These are phyloP conservation scores for Trichoderma afroharzianum DNA, from an alignment of 2,329 filamentous ascomycete genomes.

Conservation along the genomic window DNA sequence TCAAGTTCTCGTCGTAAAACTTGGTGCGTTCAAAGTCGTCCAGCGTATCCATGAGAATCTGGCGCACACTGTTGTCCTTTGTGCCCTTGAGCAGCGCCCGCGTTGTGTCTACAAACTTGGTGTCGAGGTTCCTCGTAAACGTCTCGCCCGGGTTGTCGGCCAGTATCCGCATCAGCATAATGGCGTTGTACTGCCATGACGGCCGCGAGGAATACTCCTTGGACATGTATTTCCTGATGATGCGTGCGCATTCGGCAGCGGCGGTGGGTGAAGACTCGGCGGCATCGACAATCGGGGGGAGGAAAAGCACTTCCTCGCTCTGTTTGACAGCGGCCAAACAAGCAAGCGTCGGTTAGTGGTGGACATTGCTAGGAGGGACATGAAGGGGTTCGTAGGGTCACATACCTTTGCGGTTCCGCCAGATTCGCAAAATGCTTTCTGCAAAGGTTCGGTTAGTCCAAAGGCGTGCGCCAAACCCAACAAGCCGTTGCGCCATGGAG, in stretches of 20 bases:
- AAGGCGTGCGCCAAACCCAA: not conserved
- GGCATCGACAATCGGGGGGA: slow-evolving; percentile 89
- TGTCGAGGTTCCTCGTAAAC: slow-evolving; percentile 88
- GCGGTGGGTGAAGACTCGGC: slow-evolving; percentile 89
- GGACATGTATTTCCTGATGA: slow-evolving; percentile 78
- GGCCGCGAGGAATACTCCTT: slow-evolving; percentile 64
- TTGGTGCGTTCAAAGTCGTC: slow-evolving; percentile 73
- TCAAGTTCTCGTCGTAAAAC: slow-evolving; percentile 68
- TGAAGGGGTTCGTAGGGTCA: not conserved
- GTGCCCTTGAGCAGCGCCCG: slow-evolving; percentile 71
- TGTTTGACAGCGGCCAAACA: slow-evolving; percentile 31
- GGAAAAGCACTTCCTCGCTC: slow-evolving; percentile 87
- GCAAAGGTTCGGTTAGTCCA: slow-evolving; percentile 24
- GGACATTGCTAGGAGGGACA: not conserved
- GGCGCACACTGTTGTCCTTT: slow-evolving; percentile 72
- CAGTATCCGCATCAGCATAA: slow-evolving; percentile 92
- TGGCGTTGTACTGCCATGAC: slow-evolving; percentile 86
- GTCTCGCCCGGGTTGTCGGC: slow-evolving; percentile 84
- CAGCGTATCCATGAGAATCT: slow-evolving; percentile 83
- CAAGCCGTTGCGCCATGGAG: not conserved
- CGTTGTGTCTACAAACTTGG: slow-evolving; percentile 72
- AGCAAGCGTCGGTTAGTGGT: not conserved
- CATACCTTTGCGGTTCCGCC: slow-evolving; percentile 56
- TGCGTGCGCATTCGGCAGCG: slow-evolving; percentile 73
- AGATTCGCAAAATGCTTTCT: slow-evolving; percentile 82